Percentiles rank a stretch among this genome's conserved stretches.
Conservation (phyloP, 108 stramenopile species). For the Epipyxis sp. region DNA sequence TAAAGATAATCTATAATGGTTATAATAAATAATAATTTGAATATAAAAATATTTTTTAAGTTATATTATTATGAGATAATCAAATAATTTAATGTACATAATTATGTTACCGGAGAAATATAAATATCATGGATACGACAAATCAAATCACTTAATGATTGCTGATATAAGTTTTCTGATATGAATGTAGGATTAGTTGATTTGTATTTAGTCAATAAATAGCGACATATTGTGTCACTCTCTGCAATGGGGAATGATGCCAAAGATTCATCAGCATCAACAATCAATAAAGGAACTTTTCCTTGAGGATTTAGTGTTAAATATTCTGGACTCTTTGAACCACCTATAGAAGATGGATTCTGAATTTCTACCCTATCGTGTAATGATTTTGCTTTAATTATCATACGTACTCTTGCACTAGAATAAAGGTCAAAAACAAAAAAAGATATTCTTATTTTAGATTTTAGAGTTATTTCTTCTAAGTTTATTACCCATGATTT, state of each 20-base stretch:
- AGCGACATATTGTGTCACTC: constrained; percentile 80
- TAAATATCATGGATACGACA: constrained; percentile 86
- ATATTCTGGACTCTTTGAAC: constrained; percentile 74
- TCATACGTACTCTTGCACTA: background rate
- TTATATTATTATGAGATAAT: too few species aligned
- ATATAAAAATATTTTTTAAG: too few species aligned
- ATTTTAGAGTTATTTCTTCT: too few species aligned
- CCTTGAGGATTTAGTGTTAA: constrained; percentile 75
- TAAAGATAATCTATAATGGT: too few species aligned
- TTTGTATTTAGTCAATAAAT: constrained; percentile 65
- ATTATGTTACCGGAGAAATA: constrained; percentile 73
- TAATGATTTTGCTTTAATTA: background rate
- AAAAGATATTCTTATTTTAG: too few species aligned
- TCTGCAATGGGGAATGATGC: constrained; percentile 60
- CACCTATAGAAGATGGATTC: constrained; percentile 70
- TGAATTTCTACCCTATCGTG: background rate
- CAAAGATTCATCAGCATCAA: too few species aligned
- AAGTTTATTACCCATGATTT: too few species aligned
- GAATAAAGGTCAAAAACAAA: too few species aligned
- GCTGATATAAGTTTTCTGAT: constrained; percentile 63
- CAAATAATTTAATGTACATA: too few species aligned
- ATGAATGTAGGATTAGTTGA: constrained; percentile 71
- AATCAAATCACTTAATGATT: constrained; percentile 65
- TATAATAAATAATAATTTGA: too few species aligned
- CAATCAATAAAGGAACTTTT: constrained; percentile 72